phyloP scores from a whole-genome alignment of 805 yeast species.

The Ogataea paradorogensis region DNA sequence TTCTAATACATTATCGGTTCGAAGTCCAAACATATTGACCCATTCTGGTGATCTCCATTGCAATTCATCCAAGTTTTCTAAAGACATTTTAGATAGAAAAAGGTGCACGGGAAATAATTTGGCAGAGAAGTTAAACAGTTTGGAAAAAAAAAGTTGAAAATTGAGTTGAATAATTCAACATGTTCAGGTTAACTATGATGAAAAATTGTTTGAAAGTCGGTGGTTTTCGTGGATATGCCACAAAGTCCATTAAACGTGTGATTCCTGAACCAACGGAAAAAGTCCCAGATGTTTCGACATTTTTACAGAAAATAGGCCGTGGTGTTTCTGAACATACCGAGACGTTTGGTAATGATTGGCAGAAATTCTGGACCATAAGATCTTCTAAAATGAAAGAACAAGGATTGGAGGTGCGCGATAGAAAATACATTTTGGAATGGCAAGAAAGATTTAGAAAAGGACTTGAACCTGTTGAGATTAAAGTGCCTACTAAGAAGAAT shows the following conservation, averaged over 20 bases:
- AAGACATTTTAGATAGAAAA: slow-evolving; percentile 9
- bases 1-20: slow-evolving; percentile 87
- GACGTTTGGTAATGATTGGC: slow-evolving; percentile 66
- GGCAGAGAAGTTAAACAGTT: neutral
- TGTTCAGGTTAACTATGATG: slow-evolving; percentile 5
- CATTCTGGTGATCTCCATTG: slow-evolving; percentile 99
- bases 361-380: slow-evolving; percentile 55
- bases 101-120: neutral
- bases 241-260: neutral
- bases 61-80: slow-evolving; percentile 65
- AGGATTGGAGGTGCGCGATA: slow-evolving; percentile 70
- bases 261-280: slow-evolving; percentile 49
- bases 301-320: slow-evolving; percentile 78
- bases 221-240: slow-evolving; percentile 1
- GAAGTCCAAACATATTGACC: slow-evolving; percentile 84
- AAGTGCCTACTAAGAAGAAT: slow-evolving; percentile 63
- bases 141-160: slow-evolving; percentile 4
- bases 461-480: slow-evolving; percentile 49
- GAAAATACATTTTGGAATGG: slow-evolving; percentile 76
- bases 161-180: slow-evolving; percentile 3
- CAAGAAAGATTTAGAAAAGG: slow-evolving; percentile 62
- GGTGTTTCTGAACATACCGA: slow-evolving; percentile 64
- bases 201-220: neutral
- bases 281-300: slow-evolving; percentile 69
- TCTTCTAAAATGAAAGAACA: slow-evolving; percentile 61